Evolutionary conservation across 2,329 filamentous ascomycete species (phyloP).

Genomic region (Dichotomopilus funicola): DNA sequence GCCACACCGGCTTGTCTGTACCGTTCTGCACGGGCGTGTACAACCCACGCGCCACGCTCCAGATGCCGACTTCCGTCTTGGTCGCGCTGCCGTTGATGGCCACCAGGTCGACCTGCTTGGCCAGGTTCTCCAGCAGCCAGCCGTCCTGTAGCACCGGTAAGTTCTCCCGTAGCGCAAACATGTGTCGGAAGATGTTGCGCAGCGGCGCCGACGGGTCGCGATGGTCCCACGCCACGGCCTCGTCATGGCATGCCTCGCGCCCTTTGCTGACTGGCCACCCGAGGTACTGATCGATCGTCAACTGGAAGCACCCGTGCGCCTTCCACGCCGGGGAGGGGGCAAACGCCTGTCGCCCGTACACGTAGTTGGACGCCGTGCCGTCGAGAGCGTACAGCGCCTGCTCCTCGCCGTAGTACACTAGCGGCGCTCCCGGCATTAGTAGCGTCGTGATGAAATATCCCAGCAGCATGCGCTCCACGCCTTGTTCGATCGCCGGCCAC

Average conservation of each 20-base stretch:
- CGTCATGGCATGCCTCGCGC: slow-evolving; percentile 47
- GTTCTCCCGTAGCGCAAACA: slow-evolving; percentile 51
- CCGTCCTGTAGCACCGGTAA: slow-evolving; percentile 55
- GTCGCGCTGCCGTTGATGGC: slow-evolving; percentile 29
- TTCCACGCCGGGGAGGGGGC: slow-evolving; percentile 55
- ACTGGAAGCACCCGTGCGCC: slow-evolving; percentile 53
- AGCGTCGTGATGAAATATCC: slow-evolving; percentile 53
- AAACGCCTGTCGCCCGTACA: slow-evolving; percentile 58
- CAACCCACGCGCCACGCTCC: slow-evolving; percentile 49
- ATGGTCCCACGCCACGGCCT: slow-evolving; percentile 51
- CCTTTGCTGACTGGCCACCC: slow-evolving; percentile 49
- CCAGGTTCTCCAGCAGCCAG: slow-evolving; percentile 47
- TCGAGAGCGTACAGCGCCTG: slow-evolving; percentile 57
- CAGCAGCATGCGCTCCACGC: slow-evolving; percentile 49
- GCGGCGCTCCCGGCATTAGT: slow-evolving; percentile 53
- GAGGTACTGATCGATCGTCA: slow-evolving; percentile 48
- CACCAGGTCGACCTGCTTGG: slow-evolving; percentile 39
- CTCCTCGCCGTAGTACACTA: slow-evolving; percentile 57
- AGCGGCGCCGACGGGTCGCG: slow-evolving; percentile 55
- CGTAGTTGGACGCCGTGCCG: slow-evolving; percentile 55
- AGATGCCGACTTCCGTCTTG: slow-evolving; percentile 42
- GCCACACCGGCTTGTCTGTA: slow-evolving; percentile 40
- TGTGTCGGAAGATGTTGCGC: slow-evolving; percentile 53
- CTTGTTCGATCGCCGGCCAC: slow-evolving; percentile 53
- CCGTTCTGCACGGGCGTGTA: slow-evolving; percentile 46